These are phyloP conservation scores for Westerdykella sp. DNA, from an alignment of 2,329 filamentous ascomycete genomes.

Conservation along the genomic window DNA sequence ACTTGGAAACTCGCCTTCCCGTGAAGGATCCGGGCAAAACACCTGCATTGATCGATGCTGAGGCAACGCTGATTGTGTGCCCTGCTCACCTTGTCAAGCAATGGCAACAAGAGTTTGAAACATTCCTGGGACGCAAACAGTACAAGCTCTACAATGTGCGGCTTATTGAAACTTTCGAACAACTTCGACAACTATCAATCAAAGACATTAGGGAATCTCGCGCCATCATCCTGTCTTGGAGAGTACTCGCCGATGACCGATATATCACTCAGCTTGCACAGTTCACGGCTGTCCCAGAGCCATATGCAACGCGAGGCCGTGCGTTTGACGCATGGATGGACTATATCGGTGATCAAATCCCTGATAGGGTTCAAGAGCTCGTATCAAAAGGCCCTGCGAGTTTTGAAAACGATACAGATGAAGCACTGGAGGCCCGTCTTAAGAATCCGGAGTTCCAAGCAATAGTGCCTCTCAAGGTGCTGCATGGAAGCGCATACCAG, in stretches of 20 bases:
- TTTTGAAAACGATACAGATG: conserved; percentile 23
- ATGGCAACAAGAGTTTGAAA: conserved; percentile 52
- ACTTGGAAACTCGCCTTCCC: conserved; percentile 8
- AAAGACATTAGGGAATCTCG: conserved; percentile 44
- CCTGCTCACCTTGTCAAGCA: conserved; percentile 52
- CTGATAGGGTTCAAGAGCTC: conserved; percentile 37
- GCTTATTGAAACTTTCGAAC: conserved; percentile 35
- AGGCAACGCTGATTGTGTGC: conserved; percentile 56
- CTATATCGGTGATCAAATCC: conserved; percentile 39
- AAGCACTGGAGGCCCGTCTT: conserved; percentile 18
- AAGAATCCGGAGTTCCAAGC: conserved; percentile 33
- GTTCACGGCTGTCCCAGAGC: conserved; percentile 45
- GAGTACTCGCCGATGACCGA: conserved; percentile 40
- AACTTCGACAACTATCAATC: conserved; percentile 42
- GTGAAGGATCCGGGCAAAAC: conserved; percentile 4
- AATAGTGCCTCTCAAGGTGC: conserved; percentile 36
- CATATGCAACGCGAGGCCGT: conserved; percentile 36
- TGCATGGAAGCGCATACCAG: conserved; percentile 30
- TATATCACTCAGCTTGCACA: conserved; percentile 49
- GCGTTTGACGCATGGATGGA: conserved; percentile 52
- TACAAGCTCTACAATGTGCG: conserved; percentile 39
- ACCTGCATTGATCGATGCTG: conserved; percentile 38
- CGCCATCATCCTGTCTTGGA: conserved; percentile 52
- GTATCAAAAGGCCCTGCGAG: conserved; percentile 20
- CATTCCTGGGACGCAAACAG: conserved; percentile 40